These are phyloP conservation scores for Haplosporangium sp. DNA, from an alignment of 371 early-diverging fungal species.

Conservation along the genomic window DNA sequence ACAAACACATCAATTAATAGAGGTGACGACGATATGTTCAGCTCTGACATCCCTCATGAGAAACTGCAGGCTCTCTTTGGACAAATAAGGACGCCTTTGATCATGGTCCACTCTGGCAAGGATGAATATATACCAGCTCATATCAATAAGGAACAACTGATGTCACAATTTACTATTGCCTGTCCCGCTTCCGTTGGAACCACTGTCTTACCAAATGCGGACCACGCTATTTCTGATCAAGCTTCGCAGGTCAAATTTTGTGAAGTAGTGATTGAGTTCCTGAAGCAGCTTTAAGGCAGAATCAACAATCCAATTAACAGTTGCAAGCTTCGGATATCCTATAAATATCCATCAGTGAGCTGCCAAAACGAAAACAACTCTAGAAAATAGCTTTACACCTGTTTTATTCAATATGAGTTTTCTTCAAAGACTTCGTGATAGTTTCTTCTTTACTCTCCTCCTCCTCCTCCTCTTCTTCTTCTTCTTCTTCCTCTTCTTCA, in stretches of 20 bases:
- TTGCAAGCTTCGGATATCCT: neutral
- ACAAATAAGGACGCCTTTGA: slow-evolving; percentile 57
- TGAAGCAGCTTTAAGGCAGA: slow-evolving; percentile 12
- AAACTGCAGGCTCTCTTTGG: slow-evolving; percentile 55
- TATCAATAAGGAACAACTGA: slow-evolving; percentile 39
- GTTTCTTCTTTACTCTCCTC: slow-evolving; percentile 24
- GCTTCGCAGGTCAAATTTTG: slow-evolving; percentile 50
- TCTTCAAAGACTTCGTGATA: slow-evolving; percentile 26
- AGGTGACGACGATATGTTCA: slow-evolving; percentile 71
- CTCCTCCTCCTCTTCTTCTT: slow-evolving; percentile 14
- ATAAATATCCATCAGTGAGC: no score
- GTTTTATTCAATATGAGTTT: slow-evolving; percentile 29
- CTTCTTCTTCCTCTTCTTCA: slow-evolving; percentile 15
- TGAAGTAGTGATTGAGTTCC: slow-evolving; percentile 29
- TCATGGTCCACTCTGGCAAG: slow-evolving; percentile 59
- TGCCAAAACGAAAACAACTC: neutral
- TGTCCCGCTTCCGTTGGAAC: slow-evolving; percentile 57
- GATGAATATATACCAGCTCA: slow-evolving; percentile 60
- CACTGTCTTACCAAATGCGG: slow-evolving; percentile 57
- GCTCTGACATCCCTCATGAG: slow-evolving; percentile 62
- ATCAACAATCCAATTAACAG: slow-evolving; percentile 21
- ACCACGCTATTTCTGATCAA: slow-evolving; percentile 58
- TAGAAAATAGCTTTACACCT: neutral
- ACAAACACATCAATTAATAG: slow-evolving; percentile 30
- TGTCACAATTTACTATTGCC: slow-evolving; percentile 49